These are phyloP conservation scores for Pleurotus salmoneostramineus DNA, from an alignment of 768 basidiomycete genomes.

Conservation along the genomic window DNA sequence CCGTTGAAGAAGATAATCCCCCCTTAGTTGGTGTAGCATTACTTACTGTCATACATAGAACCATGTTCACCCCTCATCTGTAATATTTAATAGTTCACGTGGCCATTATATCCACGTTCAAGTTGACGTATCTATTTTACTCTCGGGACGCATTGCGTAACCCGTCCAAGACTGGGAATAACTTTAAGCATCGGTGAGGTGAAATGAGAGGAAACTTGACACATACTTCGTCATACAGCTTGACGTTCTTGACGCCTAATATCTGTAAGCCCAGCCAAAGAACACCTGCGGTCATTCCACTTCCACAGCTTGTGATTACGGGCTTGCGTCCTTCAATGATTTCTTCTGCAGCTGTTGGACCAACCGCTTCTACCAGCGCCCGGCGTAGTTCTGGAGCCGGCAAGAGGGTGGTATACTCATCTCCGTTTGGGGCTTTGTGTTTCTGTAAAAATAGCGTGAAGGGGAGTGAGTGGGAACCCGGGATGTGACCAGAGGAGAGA, in stretches of 20 bases:
- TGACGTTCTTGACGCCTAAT: constrained; percentile 54
- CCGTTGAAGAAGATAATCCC: too few species aligned
- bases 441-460: constrained; percentile 70
- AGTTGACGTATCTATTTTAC: constrained; percentile 53
- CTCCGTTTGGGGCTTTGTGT: constrained; percentile 30
- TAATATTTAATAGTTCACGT: too few species aligned
- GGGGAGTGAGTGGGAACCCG: constrained; percentile 79
- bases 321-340: constrained; percentile 57
- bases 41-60: not conserved
- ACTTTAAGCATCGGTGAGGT: too few species aligned
- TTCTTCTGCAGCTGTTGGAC: constrained; percentile 46
- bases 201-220: not conserved
- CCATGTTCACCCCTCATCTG: not conserved
- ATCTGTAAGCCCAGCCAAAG: constrained; percentile 90
- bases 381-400: constrained; percentile 52
- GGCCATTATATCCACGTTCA: too few species aligned
- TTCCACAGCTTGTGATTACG: constrained; percentile 83
- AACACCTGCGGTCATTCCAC: constrained; percentile 96
- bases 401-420: constrained; percentile 57
- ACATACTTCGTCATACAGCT: constrained; percentile 92
- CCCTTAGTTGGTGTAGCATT: not conserved
- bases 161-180: constrained; percentile 85
- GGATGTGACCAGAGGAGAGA: constrained; percentile 90
- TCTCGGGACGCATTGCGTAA: constrained; percentile 74
- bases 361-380: constrained; percentile 62